Conservation (phyloP, 2,329 filamentous ascomycete genomes). For the Arthrobotrys iridis region DNA sequence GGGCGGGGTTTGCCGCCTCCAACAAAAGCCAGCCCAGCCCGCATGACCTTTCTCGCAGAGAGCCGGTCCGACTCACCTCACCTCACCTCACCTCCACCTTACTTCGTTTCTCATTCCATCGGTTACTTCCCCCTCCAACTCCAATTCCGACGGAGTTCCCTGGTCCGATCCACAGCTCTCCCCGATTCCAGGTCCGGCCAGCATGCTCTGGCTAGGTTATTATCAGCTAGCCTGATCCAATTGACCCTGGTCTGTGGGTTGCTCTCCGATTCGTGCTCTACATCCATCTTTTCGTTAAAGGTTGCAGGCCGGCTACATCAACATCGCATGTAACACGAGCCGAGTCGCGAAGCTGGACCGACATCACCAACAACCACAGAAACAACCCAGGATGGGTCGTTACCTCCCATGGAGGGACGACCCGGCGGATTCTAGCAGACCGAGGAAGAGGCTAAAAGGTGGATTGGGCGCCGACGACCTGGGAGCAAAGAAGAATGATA, state of each 20-base stretch:
- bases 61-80: too few relatives aligned
- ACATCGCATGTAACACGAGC: background rate
- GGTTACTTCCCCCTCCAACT: background rate
- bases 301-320: too few relatives aligned
- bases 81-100: background rate
- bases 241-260: constrained; percentile 27
- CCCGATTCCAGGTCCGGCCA: background rate
- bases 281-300: too few relatives aligned
- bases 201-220: background rate
- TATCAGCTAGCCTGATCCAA: background rate
- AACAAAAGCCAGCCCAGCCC: constrained; percentile 15
- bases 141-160: constrained; percentile 8
- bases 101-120: too few relatives aligned
- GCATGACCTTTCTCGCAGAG: too few relatives aligned
- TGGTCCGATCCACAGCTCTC: background rate
- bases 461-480: background rate
- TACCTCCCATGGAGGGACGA: constrained; percentile 50
- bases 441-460: constrained; percentile 25
- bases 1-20: constrained; percentile 27
- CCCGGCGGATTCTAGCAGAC: constrained; percentile 20
- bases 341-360: constrained; percentile 22
- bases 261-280: constrained; percentile 24
- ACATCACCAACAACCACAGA: constrained; percentile 6
- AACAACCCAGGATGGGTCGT: constrained; percentile 29
- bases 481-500: background rate